Evolutionary conservation across 257 asterid species (phyloP).

Genomic region (Gentiana straminea): DNA sequence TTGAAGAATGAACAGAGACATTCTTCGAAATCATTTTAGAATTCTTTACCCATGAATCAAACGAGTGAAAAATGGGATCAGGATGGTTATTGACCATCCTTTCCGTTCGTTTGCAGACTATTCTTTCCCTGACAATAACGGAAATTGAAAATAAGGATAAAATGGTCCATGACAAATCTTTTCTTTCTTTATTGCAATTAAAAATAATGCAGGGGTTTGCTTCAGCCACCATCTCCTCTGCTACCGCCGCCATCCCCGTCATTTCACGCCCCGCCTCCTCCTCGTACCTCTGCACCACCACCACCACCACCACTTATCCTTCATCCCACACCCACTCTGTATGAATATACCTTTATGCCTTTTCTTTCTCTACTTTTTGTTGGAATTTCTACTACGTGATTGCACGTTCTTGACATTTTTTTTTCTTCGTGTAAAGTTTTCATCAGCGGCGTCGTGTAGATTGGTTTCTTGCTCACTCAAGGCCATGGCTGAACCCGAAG

Average conservation of each 20-base stretch:
- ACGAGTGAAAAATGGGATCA: too few relatives aligned
- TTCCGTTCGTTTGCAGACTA: too few relatives aligned
- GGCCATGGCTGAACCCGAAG: slow-evolving; percentile 74
- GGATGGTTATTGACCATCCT: too few relatives aligned
- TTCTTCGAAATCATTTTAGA: too few relatives aligned
- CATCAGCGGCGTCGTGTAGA: slow-evolving; percentile 15
- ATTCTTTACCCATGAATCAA: too few relatives aligned
- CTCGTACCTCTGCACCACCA: neutral
- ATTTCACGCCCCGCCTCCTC: slow-evolving; percentile 5
- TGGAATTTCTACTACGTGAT: neutral
- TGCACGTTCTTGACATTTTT: neutral
- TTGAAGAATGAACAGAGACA: too few relatives aligned
- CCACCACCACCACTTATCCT: neutral
- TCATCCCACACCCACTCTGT: slow-evolving; percentile 13
- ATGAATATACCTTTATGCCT: neutral
- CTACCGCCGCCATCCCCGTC: slow-evolving; percentile 14
- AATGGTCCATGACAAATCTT: too few relatives aligned
- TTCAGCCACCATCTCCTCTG: slow-evolving; percentile 5
- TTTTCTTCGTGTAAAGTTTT: slow-evolving; percentile 11
- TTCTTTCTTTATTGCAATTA: too few relatives aligned
- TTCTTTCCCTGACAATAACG: too few relatives aligned
- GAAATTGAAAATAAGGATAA: too few relatives aligned
- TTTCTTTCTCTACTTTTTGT: neutral
- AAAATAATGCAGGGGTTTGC: slow-evolving; percentile 14
- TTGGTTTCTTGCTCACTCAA: slow-evolving; percentile 32